Evolutionary conservation across 1,139 yeast species (phyloP).

Genomic region (Kluyveromyces sp.): DNA sequence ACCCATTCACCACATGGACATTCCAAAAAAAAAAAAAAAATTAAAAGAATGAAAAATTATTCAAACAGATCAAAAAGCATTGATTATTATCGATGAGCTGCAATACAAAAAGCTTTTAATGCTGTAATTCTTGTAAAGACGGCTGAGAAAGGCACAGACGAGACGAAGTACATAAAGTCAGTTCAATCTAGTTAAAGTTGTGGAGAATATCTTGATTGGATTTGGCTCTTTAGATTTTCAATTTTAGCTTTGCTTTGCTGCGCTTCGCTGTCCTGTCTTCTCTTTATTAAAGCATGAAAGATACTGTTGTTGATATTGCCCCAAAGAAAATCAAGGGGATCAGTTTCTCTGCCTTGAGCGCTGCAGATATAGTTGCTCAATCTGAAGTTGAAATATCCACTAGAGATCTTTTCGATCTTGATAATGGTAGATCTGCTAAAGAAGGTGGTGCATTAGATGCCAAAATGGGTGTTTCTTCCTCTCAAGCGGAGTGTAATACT

Average conservation of each 20-base stretch:
- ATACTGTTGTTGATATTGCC: slow-evolving; percentile 54
- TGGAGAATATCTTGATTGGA: too few relatives aligned
- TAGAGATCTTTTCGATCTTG: slow-evolving; percentile 84
- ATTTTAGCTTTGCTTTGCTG: not conserved
- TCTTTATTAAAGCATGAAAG: slow-evolving; percentile 24
- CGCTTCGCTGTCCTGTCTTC: not conserved
- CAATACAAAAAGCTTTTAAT: too few relatives aligned
- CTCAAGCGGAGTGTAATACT: slow-evolving; percentile 74
- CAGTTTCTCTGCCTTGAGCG: slow-evolving; percentile 86
- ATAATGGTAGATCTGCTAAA: slow-evolving; percentile 75
- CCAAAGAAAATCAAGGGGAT: slow-evolving; percentile 88
- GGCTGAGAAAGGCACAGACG: too few relatives aligned
- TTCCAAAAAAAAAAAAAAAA: too few relatives aligned
- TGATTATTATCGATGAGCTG: too few relatives aligned
- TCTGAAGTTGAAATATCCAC: slow-evolving; percentile 91
- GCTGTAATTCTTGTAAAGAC: too few relatives aligned
- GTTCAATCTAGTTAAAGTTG: too few relatives aligned
- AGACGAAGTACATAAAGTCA: too few relatives aligned
- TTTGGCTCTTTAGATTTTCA: too few relatives aligned
- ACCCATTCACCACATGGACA: too few relatives aligned
- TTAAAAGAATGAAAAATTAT: too few relatives aligned
- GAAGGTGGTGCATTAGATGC: slow-evolving; percentile 84
- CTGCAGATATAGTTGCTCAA: slow-evolving; percentile 86
- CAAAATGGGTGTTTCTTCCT: slow-evolving; percentile 89
- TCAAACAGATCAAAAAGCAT: too few relatives aligned